Base-by-base conservation (phyloP, 176 grass and related monocot genomes). In the Eleusine coracana region DNA sequence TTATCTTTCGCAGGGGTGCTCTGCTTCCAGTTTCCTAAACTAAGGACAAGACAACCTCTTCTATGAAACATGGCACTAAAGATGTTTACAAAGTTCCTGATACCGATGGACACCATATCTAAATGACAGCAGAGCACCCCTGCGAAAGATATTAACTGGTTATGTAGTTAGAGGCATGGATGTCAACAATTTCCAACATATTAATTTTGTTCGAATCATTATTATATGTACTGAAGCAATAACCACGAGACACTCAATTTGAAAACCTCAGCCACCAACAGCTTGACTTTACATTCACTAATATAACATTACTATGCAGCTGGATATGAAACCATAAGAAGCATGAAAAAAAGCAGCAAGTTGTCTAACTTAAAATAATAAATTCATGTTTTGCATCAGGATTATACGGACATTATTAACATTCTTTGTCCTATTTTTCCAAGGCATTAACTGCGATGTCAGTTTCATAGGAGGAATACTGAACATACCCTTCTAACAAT, bases 401-500 rank as follows among this genome's bases (percentile, higher is more conserved):
- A 3, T 60, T 29, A 12, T 64, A 8, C 7, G 36, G 31, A 34
- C 31, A 34, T 34, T 58, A 23, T 18, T 37, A 71, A 7, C 76
- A 34, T 8, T 21, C 27, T 16, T 23, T 16, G 45, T 62, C 20
- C 7, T 74, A 65, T 61, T 42, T 18, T 78, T 61, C 62, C 10
- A 3, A 39, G 31, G 28, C 7, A 37, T 55, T 14, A 79, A 8
- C 68, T 63, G 75, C n/a, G 1, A 23, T 77, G 20, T 36, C 45
- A 61, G 36, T 2, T 83, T 79, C 54, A 77, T 16, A 65, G 12
- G 23, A 70, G 16, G 60, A 89, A 72, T 34, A 17, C n/a, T 52
- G 59, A 86, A 7, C 12, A 83, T 82, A 95, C 96, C 89, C 64
- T 90, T 83, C 82, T 91, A 66, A 98, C 93, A 85, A 93, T 92